Percentiles rank a stretch among this genome's conserved stretches.
These are phyloP conservation scores for Geotrichum fermentans DNA, from an alignment of 1,139 yeast species.

Conservation along the genomic window DNA sequence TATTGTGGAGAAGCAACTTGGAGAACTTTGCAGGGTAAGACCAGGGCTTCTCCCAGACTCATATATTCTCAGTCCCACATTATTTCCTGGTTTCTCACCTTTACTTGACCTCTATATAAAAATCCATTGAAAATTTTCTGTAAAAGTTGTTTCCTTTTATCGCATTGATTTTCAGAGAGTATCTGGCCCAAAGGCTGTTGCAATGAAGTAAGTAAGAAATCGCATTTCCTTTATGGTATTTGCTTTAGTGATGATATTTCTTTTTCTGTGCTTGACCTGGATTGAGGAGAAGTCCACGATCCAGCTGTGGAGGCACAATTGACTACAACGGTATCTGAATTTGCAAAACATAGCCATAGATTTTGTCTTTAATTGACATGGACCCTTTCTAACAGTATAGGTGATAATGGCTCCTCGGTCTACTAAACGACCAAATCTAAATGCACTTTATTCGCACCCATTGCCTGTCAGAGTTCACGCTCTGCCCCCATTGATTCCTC, in stretches of 20 bases:
- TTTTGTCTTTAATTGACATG: neutral
- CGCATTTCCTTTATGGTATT: neutral
- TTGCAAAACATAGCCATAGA: neutral
- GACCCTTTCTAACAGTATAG: conserved; percentile 5
- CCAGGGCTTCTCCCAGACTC: conserved; percentile 9
- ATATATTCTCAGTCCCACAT: conserved; percentile 1
- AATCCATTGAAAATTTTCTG: conserved; percentile 1
- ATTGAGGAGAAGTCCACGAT: conserved; percentile 32
- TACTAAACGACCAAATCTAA: conserved; percentile 30
- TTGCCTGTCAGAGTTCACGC: conserved; percentile 47
- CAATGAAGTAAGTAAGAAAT: conserved; percentile 16
- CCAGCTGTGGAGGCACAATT: conserved; percentile 23
- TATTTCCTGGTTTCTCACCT: neutral
- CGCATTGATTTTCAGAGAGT: conserved; percentile 8
- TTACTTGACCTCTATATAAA: neutral
- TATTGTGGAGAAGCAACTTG: no score
- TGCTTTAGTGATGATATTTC: conserved; percentile 28
- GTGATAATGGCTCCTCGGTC: conserved; percentile 17
- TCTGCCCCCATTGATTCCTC: conserved; percentile 38
- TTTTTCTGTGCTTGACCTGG: conserved; percentile 23
- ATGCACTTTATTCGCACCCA: conserved; percentile 40
- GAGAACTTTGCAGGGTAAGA: conserved; percentile 11
- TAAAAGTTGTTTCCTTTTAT: no score
- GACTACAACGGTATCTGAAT: conserved; percentile 99
- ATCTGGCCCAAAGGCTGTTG: conserved; percentile 14